Percentiles rank a stretch among this genome's conserved stretches.
phyloP scores from a whole-genome alignment of 176 grass and related monocot species.

The Triticum urartu region DNA sequence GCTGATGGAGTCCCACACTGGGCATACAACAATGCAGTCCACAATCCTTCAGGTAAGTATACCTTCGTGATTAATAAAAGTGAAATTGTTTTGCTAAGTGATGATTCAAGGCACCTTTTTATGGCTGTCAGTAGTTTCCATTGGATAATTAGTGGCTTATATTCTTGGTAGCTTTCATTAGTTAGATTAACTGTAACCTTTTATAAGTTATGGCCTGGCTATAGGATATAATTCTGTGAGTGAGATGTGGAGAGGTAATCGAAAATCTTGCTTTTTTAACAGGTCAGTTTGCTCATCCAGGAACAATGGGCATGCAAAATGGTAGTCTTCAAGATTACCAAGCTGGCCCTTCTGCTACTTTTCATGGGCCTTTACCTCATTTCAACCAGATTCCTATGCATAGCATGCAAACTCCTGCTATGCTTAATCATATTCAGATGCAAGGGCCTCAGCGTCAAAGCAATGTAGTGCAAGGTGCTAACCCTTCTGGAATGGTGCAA shows the following conservation, averaged over 20 bases:
- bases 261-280: conserved; percentile 27
- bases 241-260: conserved; percentile 30
- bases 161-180: conserved; percentile 27
- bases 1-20: conserved; percentile 43
- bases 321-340: conserved; percentile 38
- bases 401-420: conserved; percentile 42
- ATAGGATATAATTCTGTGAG: conserved; percentile 11
- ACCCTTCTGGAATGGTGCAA: conserved; percentile 30
- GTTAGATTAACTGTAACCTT: not conserved
- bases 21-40: conserved; percentile 28
- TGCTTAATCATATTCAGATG: conserved; percentile 39
- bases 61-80: conserved; percentile 5
- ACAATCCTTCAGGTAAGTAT: conserved; percentile 48
- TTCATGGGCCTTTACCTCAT: conserved; percentile 32
- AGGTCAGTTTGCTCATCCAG: conserved; percentile 32
- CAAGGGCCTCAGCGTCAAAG: conserved; percentile 35
- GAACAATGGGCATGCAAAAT: conserved; percentile 30
- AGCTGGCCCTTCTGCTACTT: conserved; percentile 26
- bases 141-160: not conserved
- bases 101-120: not conserved
- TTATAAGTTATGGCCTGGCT: not conserved
- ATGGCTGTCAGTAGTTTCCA: not conserved
- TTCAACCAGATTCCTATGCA: conserved; percentile 42
- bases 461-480: conserved; percentile 41
- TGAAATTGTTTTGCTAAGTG: conserved; percentile 19